Percentiles rank a stretch among this genome's conserved stretches.
Evolutionary conservation across 495 filamentous ascomycete genomes (phyloP).

Genomic region (Saxispiralis lemnorum): DNA sequence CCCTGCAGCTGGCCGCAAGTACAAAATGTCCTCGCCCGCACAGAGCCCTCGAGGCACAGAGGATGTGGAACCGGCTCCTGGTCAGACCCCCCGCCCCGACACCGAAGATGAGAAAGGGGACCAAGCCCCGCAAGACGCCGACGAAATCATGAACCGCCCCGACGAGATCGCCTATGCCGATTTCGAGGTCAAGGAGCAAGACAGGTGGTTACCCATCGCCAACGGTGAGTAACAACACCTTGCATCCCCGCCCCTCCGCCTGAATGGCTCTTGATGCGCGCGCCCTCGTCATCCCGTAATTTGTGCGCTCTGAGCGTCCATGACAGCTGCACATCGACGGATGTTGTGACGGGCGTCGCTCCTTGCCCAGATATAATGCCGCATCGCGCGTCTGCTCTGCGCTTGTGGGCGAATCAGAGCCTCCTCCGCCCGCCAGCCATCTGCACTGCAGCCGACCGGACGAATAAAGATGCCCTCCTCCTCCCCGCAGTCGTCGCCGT

Average conservation of each 20-base stretch:
- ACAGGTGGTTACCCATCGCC: constrained; percentile 98
- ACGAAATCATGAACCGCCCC: constrained; percentile 41
- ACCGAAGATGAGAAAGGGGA: constrained; percentile 70
- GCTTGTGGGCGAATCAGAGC: constrained; percentile 22
- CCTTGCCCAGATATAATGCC: constrained; percentile 15
- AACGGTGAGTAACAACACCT: constrained; percentile 65
- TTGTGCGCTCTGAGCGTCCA: constrained; percentile 19
- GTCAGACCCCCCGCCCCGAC: constrained; percentile 32
- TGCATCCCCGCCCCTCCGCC: constrained; percentile 28
- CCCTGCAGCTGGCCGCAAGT: constrained; percentile 80
- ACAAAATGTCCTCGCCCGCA: constrained; percentile 14
- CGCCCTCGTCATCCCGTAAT: constrained; percentile 4
- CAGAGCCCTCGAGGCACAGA: constrained; percentile 48
- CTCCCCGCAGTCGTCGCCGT: constrained; percentile 30
- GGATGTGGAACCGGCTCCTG: constrained; percentile 65
- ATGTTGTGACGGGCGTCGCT: constrained; percentile 33
- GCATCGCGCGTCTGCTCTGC: constrained; percentile 25
- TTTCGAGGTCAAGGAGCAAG: constrained; percentile 99
- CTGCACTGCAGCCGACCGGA: constrained; percentile 11
- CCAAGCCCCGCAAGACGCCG: constrained; percentile 13
- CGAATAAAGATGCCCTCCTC: constrained; percentile 19
- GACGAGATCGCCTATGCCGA: constrained; percentile 61
- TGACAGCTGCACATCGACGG: constrained; percentile 23
- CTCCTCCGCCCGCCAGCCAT: constrained; percentile 13
- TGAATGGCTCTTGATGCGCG: constrained; percentile 32